These are phyloP conservation scores for Fusarium tanahbumbuense DNA, from an alignment of 2,329 filamentous ascomycete genomes.

Conservation along the genomic window DNA sequence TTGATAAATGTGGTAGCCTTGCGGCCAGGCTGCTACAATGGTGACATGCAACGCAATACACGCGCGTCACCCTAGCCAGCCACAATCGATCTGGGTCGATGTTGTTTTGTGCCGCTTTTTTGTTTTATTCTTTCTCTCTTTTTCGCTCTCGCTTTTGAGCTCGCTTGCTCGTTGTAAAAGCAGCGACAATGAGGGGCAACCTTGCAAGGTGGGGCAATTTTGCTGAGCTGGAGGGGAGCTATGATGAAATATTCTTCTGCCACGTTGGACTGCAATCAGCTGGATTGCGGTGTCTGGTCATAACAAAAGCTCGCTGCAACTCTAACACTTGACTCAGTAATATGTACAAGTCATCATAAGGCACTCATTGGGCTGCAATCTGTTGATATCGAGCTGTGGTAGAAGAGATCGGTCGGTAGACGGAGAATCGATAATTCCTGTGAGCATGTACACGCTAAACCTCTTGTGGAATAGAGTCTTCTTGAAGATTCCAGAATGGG, in stretches of 20 bases:
- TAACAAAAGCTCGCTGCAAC: neutral
- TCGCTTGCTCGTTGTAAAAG: slow-evolving; percentile 54
- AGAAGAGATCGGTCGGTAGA: slow-evolving; percentile 5
- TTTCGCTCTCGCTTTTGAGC: slow-evolving; percentile 31
- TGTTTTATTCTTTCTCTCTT: slow-evolving; percentile 1
- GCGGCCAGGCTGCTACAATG: slow-evolving; percentile 31
- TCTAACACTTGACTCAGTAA: neutral
- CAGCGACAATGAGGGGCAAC: slow-evolving; percentile 72
- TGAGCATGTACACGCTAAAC: slow-evolving; percentile 42
- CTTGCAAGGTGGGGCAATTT: slow-evolving; percentile 64
- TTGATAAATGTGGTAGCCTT: slow-evolving; percentile 39
- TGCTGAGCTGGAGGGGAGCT: slow-evolving; percentile 43
- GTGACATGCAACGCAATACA: slow-evolving; percentile 24
- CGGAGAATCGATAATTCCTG: slow-evolving; percentile 37
- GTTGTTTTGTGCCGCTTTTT: slow-evolving; percentile 4
- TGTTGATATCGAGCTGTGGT: slow-evolving; percentile 11
- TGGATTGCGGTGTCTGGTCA: slow-evolving; percentile 14
- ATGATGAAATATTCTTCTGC: slow-evolving; percentile 46
- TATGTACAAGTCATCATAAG: slow-evolving; percentile 8
- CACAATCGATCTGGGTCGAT: neutral
- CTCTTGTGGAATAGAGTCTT: slow-evolving; percentile 45
- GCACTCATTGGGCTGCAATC: slow-evolving; percentile 5
- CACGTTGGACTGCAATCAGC: slow-evolving; percentile 35
- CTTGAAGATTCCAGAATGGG: slow-evolving; percentile 58
- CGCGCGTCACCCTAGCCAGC: slow-evolving; percentile 35